A percentile compares a stretch with the other conserved stretches of the same genome.
These are phyloP conservation scores for Phytophthora sp. DNA, from an alignment of 352 stramenopile species.

Conservation along the genomic window DNA sequence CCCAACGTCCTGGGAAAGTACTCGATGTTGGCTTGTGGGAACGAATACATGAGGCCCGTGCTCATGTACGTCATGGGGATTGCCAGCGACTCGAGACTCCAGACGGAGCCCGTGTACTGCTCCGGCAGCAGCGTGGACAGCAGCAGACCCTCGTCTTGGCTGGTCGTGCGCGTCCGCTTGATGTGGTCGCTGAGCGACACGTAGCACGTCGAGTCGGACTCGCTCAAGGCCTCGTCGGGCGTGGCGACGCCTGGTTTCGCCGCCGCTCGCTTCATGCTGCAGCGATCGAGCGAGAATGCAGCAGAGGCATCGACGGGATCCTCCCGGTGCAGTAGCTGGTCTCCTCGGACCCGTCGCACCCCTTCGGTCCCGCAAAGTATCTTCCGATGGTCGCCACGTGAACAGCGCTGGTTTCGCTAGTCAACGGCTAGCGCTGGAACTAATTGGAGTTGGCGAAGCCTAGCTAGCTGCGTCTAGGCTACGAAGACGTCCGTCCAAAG, in stretches of 20 bases:
- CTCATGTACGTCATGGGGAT: constrained; percentile 85
- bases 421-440: too few relatives aligned
- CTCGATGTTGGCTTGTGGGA: constrained; percentile 79
- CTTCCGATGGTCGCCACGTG: constrained; percentile 16
- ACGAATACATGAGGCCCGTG: constrained; percentile 67
- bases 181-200: constrained; percentile 34
- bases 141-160: constrained; percentile 29
- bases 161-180: constrained; percentile 22
- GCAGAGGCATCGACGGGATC: neutral
- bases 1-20: constrained; percentile 69
- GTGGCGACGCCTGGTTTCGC: constrained; percentile 10
- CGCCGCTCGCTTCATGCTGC: constrained; percentile 19
- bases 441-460: too few relatives aligned
- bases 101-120: constrained; percentile 48
- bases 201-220: constrained; percentile 31
- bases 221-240: constrained; percentile 26
- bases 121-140: constrained; percentile 23
- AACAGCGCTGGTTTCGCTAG: too few relatives aligned
- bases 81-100: constrained; percentile 52
- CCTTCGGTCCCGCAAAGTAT: constrained; percentile 18
- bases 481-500: too few relatives aligned
- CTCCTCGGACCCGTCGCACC: constrained; percentile 7
- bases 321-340: too few relatives aligned
- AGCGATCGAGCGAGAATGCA: neutral
- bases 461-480: too few relatives aligned